Conservation (phyloP, 2,329 filamentous ascomycete species). For the Fusarium euwallaceae region DNA sequence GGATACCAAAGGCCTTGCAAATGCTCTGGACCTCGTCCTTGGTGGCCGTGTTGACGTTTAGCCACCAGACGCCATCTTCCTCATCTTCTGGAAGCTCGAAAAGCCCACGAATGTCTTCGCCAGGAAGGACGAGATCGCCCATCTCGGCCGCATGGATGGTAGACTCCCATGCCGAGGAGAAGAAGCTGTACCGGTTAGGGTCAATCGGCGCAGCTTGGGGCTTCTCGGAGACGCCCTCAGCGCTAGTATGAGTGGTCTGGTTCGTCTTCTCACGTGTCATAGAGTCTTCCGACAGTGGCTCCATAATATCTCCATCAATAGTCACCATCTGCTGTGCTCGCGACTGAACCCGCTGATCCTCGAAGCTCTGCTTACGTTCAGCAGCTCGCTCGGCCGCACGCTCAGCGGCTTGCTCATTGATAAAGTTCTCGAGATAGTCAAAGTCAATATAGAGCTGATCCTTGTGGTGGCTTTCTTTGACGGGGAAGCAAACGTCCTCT, state of each 20-base stretch:
- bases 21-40: constrained; percentile 90
- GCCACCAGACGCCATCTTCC: constrained; percentile 93
- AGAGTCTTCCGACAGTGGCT: constrained; percentile 63
- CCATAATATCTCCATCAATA: constrained; percentile 68
- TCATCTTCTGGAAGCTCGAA: constrained; percentile 77
- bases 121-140: constrained; percentile 88
- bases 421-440: constrained; percentile 93
- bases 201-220: constrained; percentile 61
- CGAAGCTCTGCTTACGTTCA: constrained; percentile 59
- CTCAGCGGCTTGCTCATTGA: constrained; percentile 67
- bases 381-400: constrained; percentile 60
- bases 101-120: constrained; percentile 88
- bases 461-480: constrained; percentile 74
- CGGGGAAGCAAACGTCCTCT: constrained; percentile 90
- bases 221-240: constrained; percentile 54
- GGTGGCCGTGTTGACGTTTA: constrained; percentile 91
- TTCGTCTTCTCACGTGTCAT: constrained; percentile 62
- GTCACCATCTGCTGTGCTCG: constrained; percentile 59
- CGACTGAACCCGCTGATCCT: constrained; percentile 50
- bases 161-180: constrained; percentile 93
- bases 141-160: constrained; percentile 93
- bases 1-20: constrained; percentile 94
- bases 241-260: constrained; percentile 43
- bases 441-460: constrained; percentile 90
- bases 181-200: constrained; percentile 92